Base-by-base conservation (phyloP, 2,329 filamentous ascomycete species). In the Trichoderma hamatum region DNA sequence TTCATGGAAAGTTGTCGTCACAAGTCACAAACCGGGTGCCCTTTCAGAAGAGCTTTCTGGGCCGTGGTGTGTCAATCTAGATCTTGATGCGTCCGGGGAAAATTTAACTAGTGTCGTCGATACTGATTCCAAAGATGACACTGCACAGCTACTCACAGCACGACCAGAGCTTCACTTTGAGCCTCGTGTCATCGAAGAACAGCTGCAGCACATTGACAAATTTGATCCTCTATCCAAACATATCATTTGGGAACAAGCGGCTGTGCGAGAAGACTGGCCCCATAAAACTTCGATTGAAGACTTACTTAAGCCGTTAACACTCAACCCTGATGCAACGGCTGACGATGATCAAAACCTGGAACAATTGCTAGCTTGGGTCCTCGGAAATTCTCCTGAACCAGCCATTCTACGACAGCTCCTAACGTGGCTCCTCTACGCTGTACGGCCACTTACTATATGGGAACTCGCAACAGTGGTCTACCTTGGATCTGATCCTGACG, bases 201-300 rank as follows among this genome's bases (percentile, higher is more conserved):
- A 76, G 69, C 68, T 74, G 30, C 72, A 75, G 71, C 24, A 67
- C 39, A 55, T 75, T 36, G 58, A 70, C 2, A 43, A 28, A 10
- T 67, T 69, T 49, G 69, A 69, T 16, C 69, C 69, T 1, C 28
- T 67, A 11, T 24, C 63, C 21, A 56, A 55, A 19, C 67, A 67
- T 30, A 51, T 71, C 3, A 56, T 71, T 19, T 52, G 54, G 55
- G 69, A 71, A 7, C 69, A 71, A 56, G 67, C 69, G n/a, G 34
- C 54, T 6, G 49, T 66, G 11, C 32, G 61, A 16, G 34, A 39
- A 1, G 67, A 69, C 9, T 71, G 69, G 69, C 67, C 67, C 5
- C n/a, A 55, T 28, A 28, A 69, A 30, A 51, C n/a, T 4, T 64
- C 69, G 2, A 55, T 61, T 10, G n/a, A 66, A 49, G 39, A 61